Evolutionary conservation across 106 monocot species (phyloP), one percentile per base, ranked within the genome.

Genomic region (Chionographis japonica): DNA sequence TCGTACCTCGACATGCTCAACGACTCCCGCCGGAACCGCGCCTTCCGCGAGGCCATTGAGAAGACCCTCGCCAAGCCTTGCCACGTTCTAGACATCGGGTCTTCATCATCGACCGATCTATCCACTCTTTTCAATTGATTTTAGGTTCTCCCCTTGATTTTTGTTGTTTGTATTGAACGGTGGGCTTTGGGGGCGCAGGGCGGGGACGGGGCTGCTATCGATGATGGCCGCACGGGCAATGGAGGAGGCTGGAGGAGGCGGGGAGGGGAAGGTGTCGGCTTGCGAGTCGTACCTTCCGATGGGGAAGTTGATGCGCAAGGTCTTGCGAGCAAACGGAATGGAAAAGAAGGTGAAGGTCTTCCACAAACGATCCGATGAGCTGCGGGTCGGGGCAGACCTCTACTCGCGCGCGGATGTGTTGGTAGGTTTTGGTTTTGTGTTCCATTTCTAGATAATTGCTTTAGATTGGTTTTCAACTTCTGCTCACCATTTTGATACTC

Each of bases 1-100:
- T 92, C 97, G 7, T 98, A 98, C 75, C 80, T 98, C 56, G 97
- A 98, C 70, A 98, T 98, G 97, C 90, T 98, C 71, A 98, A 98
- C 61, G 97, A 98, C 65, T 60, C 71, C 35, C 43, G 68, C 65
- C 75, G 97, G 27, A 98, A 98, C 59, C 63, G 61, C 19, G 97
- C 86, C 35, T 98, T 73, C 72, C 80, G 87, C 12, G 69, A 35
- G 35, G 97, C 97, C 37, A 93, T 98, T 72, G 80, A 77, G 75
- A 91, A 79, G 42, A 83, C 87, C 37, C 37, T 98, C 68, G 79
- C 84, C 16, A n/a, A n/a, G 12, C 85, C 89, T 16, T 90, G 83
- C 70, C 86, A 78, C 74, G 90, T 92, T 62, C 72, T 97, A 20
- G 95, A 97, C 67, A 97, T 97, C 16, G 95, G 95, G 95, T 95